Conservation (phyloP, 441 rosid genomes). For the Gossypium aridum region DNA sequence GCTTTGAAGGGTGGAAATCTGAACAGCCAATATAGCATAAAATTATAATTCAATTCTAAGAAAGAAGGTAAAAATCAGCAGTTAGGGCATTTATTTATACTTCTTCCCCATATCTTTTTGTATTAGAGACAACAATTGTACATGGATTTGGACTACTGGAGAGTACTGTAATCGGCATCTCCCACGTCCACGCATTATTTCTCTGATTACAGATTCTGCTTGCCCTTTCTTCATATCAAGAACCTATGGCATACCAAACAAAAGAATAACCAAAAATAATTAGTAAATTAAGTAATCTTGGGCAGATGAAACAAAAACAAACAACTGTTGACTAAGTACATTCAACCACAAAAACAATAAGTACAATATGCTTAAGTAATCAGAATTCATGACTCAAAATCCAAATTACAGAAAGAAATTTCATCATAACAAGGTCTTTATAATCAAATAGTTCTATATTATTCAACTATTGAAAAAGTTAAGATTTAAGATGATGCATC, state of each 20-base stretch:
- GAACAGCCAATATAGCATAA: constrained; percentile 17
- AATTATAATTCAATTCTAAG: constrained; percentile 4
- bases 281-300: not conserved
- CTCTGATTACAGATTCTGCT: constrained; percentile 56
- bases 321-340: not conserved
- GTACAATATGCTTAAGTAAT: too few relatives aligned
- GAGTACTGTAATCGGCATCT: constrained; percentile 40
- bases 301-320: not conserved
- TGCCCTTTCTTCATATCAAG: constrained; percentile 67
- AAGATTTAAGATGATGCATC: not conserved
- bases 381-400: not conserved
- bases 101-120: constrained; percentile 40
- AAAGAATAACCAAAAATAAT: constrained; percentile 5
- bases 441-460: not conserved
- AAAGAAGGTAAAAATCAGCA: not conserved
- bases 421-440: not conserved
- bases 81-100: constrained; percentile 28
- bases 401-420: not conserved
- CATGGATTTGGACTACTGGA: constrained; percentile 43
- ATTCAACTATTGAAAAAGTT: not conserved
- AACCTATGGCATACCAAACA: constrained; percentile 31
- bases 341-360: not conserved
- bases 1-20: constrained; percentile 46
- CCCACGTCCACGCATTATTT: constrained; percentile 41
- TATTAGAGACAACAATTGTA: constrained; percentile 44